Conservation (phyloP, 306 rosid genomes). For the Hippophae rhamnoides region DNA sequence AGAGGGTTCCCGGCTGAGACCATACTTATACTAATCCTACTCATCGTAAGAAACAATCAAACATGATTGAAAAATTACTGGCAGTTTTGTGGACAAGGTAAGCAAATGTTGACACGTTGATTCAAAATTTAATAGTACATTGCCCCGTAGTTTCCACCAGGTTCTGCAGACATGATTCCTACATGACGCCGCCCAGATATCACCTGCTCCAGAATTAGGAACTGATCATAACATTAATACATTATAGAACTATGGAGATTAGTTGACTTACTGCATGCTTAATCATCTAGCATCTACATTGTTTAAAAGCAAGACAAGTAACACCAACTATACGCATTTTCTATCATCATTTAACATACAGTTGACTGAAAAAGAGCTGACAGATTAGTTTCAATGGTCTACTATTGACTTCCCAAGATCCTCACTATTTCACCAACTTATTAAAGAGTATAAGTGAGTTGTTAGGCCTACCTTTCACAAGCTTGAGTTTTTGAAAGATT, state of each 20-base stretch:
- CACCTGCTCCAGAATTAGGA: constrained; percentile 32
- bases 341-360: no score
- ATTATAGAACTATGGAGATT: not conserved
- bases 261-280: not conserved
- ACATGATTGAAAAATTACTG: not conserved
- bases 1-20: constrained; percentile 64
- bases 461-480: no score
- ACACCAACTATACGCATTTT: not conserved
- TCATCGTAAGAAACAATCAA: constrained; percentile 17
- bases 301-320: not conserved
- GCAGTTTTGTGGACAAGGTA: not conserved
- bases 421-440: no score
- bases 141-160: constrained; percentile 86
- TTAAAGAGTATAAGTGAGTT: no score
- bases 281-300: not conserved
- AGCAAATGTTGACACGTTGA: not conserved
- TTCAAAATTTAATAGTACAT: constrained; percentile 39
- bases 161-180: constrained; percentile 80
- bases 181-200: constrained; percentile 68
- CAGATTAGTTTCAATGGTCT: no score
- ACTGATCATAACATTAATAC: not conserved
- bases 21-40: constrained; percentile 57
- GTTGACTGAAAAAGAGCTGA: no score
- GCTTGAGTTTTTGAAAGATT: no score
- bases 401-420: no score